Conservation (phyloP, 495 filamentous ascomycete genomes). For the Lasiosphaeria miniovina region DNA sequence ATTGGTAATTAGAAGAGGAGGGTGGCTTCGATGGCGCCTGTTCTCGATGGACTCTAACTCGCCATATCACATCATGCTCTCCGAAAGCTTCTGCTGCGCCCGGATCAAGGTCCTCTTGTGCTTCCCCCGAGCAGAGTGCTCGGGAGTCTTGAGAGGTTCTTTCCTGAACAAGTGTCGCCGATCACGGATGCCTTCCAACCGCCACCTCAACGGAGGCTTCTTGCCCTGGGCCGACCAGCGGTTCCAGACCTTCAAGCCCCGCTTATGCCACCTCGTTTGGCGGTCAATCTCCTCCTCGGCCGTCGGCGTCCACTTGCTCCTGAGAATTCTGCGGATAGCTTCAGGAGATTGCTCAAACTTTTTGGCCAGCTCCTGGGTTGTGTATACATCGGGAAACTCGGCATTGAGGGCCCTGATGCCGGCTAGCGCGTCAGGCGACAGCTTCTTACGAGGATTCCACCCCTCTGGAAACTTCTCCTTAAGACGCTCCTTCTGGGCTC, state of each 20-base stretch:
- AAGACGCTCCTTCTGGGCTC: slow-evolving; percentile 27
- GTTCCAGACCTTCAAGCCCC: slow-evolving; percentile 75
- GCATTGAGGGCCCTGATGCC: slow-evolving; percentile 78
- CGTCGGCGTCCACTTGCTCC: slow-evolving; percentile 73
- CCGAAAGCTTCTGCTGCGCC: slow-evolving; percentile 17
- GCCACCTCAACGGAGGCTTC: slow-evolving; percentile 67
- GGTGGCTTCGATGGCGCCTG: slow-evolving; percentile 15
- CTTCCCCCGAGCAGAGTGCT: slow-evolving; percentile 8
- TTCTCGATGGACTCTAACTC: not conserved
- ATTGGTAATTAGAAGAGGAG: not conserved
- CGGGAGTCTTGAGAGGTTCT: slow-evolving; percentile 12
- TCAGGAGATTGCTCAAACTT: slow-evolving; percentile 85
- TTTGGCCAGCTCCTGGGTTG: slow-evolving; percentile 67
- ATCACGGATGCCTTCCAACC: slow-evolving; percentile 60
- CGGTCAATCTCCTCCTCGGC: slow-evolving; percentile 59
- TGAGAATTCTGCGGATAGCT: slow-evolving; percentile 80
- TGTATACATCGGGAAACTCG: slow-evolving; percentile 70
- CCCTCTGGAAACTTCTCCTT: slow-evolving; percentile 63
- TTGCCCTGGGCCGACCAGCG: slow-evolving; percentile 65
- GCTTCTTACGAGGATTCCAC: slow-evolving; percentile 78
- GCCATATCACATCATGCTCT: slow-evolving; percentile 10
- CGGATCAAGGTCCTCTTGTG: not conserved
- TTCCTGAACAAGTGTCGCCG: slow-evolving; percentile 11
- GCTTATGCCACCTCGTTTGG: slow-evolving; percentile 69
- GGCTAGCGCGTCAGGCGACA: slow-evolving; percentile 86